Evolutionary conservation across 192 early-diverging fungal species (phyloP).

Genomic region (Geranomyces michiganensis): DNA sequence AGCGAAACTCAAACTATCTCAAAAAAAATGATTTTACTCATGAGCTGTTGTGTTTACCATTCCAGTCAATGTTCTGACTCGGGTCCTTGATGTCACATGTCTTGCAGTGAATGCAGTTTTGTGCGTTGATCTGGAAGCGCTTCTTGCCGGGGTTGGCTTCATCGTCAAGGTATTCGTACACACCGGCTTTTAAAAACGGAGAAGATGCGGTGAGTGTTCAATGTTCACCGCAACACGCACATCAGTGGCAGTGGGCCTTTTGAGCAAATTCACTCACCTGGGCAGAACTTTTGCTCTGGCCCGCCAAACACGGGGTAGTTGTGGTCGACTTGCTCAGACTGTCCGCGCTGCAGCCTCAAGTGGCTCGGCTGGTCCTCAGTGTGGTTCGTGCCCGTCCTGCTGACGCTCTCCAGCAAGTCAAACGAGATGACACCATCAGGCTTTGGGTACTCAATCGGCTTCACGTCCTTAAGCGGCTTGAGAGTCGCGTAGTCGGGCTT

Average conservation of each 20-base stretch:
- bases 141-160: conserved; percentile 82
- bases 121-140: conserved; percentile 92
- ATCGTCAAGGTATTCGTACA: conserved; percentile 97
- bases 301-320: conserved; percentile 90
- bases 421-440: conserved; percentile 95
- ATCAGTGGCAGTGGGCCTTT: conserved; percentile 2
- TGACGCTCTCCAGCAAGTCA: conserved; percentile 92
- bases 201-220: too few relatives aligned
- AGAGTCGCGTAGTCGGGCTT: conserved; percentile 80
- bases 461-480: conserved; percentile 62
- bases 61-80: conserved; percentile 99
- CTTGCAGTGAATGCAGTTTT: conserved; percentile 99
- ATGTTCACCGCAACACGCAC: not conserved
- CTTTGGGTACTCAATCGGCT: conserved; percentile 94
- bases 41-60: too few relatives aligned
- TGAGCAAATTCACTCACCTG: conserved; percentile 55
- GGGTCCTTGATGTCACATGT: conserved; percentile 99
- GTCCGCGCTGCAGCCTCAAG: conserved; percentile 75
- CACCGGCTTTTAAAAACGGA: conserved; percentile 70
- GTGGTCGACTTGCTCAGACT: conserved; percentile 72
- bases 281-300: conserved; percentile 95
- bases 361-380: conserved; percentile 95
- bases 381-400: conserved; percentile 91
- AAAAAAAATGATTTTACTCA: not conserved
- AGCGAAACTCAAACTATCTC: not conserved